Base-by-base conservation (phyloP, 495 filamentous ascomycete species). In the Podospora didyma region DNA sequence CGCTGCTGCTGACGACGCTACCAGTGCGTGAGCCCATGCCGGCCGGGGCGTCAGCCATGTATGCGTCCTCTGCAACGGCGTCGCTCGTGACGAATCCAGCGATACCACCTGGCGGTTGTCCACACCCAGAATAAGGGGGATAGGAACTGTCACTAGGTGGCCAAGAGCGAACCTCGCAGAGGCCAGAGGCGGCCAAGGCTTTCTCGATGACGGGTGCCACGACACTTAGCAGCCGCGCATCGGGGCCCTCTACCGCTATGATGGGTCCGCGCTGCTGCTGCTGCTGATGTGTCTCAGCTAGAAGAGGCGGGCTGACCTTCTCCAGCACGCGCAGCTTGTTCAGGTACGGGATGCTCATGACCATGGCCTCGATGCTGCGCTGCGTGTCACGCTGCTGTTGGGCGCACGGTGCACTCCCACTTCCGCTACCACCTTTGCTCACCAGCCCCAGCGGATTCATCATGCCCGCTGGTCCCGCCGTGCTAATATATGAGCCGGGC, bases 171-270 rank as follows among this genome's bases (percentile, higher is more conserved):
- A 89, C 75, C 11, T 74, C 69, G 62, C 83, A 88, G 49, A 84
- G 84, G 7, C 75, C 71, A 58, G 81, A 79, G 46, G 76, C 80
- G 21, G 65, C 69, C 22, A 96, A 65, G 20, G 79, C 78, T 9
- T 78, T 76, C 42, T 84, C 79, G 3, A 96, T 80, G 58, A 86
- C 85, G 19, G 75, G 68, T 1, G 82, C 76, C 7, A 90, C 77
- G 6, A 73, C 67, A 44, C 75, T 74, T 11, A 88, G 73, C 12
- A 86, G 62, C 1, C 67, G 60, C 2, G 69, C 62, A 49, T 88
- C 80, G 21, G 86, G 73, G 14, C 92, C 90, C 66, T 98, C 94
- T 21, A 98, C 69, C 0, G 89, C 86, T 46, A 97, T 85, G 23
- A 97, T 79, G 1, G 89, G 81, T 0, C 95, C 92, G 41, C 92